phyloP scores from a whole-genome alignment of 805 yeast genomes.

The Metschnikowia rubicola region DNA sequence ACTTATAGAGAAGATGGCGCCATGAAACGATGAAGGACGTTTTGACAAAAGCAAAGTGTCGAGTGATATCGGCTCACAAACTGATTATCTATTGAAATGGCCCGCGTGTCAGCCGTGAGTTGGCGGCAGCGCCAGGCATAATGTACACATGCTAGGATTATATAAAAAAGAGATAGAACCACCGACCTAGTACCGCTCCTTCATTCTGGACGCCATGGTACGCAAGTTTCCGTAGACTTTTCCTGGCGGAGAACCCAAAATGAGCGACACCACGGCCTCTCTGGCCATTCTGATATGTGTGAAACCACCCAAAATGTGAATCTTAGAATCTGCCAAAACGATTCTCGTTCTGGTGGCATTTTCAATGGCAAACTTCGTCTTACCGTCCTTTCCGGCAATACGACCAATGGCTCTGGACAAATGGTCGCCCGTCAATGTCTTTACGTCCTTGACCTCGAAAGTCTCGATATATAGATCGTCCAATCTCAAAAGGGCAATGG shows the following conservation, averaged over 20 bases:
- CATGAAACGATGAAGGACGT: too few species aligned
- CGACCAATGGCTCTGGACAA: constrained; percentile 98
- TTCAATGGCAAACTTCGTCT: constrained; percentile 97
- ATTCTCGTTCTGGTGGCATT: constrained; percentile 98
- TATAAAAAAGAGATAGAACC: background rate
- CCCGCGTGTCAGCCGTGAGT: too few species aligned
- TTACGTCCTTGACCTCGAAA: constrained; percentile 94
- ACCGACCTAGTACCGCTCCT: constrained; percentile 72
- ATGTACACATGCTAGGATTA: constrained; percentile 11
- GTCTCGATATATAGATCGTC: constrained; percentile 97
- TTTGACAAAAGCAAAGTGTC: background rate
- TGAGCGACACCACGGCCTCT: constrained; percentile 90
- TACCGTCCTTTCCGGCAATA: constrained; percentile 99
- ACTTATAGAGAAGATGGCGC: too few species aligned
- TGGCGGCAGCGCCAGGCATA: constrained; percentile 1
- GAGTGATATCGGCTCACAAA: background rate
- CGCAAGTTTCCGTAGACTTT: constrained; percentile 96
- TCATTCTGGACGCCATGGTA: constrained; percentile 94
- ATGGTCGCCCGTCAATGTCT: constrained; percentile 93
- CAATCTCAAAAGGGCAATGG: constrained; percentile 87
- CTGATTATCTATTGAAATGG: background rate
- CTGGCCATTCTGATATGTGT: constrained; percentile 98
- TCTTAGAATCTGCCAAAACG: constrained; percentile 93
- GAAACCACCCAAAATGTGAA: constrained; percentile 95
- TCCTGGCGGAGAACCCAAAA: constrained; percentile 97